A percentile compares a stretch with the other conserved stretches of the same genome.
Evolutionary conservation across 2,329 filamentous ascomycete genomes (phyloP).

Genomic region (Leptographium procerum): DNA sequence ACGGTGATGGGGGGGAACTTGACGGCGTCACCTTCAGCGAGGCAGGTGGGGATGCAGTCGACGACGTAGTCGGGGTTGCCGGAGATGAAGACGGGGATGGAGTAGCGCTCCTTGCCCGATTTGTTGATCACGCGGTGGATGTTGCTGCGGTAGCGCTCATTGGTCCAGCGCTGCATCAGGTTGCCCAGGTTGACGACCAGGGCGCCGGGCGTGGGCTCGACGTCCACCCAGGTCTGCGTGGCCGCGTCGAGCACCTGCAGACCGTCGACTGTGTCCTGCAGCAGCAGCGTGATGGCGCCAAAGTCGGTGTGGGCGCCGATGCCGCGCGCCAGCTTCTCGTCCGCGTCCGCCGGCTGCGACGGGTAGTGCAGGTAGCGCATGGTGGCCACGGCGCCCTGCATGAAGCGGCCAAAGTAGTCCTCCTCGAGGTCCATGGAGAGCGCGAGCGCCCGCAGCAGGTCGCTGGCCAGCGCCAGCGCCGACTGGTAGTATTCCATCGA

Average conservation of each 20-base stretch:
- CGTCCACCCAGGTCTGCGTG: conserved; percentile 33
- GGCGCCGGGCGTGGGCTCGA: conserved; percentile 31
- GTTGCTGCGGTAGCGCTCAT: conserved; percentile 39
- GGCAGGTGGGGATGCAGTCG: conserved; percentile 8
- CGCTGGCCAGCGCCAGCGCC: conserved; percentile 17
- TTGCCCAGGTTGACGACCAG: conserved; percentile 40
- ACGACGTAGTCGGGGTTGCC: conserved; percentile 11
- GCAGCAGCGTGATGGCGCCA: conserved; percentile 41
- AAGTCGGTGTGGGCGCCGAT: conserved; percentile 38
- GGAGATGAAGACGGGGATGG: conserved; percentile 9
- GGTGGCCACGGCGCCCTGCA: conserved; percentile 42
- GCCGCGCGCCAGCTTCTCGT: conserved; percentile 18
- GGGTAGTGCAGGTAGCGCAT: conserved; percentile 46
- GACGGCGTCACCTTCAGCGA: not conserved
- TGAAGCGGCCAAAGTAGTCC: conserved; percentile 23
- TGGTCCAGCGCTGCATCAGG: conserved; percentile 36
- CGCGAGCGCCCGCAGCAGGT: conserved; percentile 19
- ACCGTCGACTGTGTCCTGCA: conserved; percentile 37
- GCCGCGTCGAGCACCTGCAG: conserved; percentile 31
- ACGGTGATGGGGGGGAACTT: conserved; percentile 9
- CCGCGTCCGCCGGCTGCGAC: conserved; percentile 10
- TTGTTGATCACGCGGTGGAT: conserved; percentile 38
- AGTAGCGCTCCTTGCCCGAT: conserved; percentile 9
- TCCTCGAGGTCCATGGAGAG: conserved; percentile 18
- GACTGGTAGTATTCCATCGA: conserved; percentile 19